phyloP scores from a whole-genome alignment of 2,329 filamentous ascomycete genomes.

The Microdochium paspali region DNA sequence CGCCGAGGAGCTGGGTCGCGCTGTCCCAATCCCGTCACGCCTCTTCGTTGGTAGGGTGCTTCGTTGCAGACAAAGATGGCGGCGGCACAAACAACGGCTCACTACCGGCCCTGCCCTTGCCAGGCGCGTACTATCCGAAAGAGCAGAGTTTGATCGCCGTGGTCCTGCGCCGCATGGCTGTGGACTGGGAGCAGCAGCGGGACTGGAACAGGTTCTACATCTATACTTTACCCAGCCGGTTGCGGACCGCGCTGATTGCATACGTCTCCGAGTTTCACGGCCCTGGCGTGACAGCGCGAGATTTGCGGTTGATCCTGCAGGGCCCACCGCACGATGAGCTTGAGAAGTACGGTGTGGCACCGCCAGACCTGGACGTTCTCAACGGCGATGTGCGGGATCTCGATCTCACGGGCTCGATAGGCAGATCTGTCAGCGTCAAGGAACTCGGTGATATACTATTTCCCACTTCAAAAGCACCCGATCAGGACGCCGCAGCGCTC shows the following conservation, averaged over 20 bases:
- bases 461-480: conserved; percentile 14
- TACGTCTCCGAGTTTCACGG: conserved; percentile 34
- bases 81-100: conserved; percentile 8
- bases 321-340: conserved; percentile 18
- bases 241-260: conserved; percentile 41
- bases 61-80: conserved; percentile 1
- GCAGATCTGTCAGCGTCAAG: conserved; percentile 39
- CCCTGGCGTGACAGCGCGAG: conserved; percentile 38
- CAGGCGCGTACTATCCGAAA: conserved; percentile 32
- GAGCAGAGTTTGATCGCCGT: conserved; percentile 41
- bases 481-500: conserved; percentile 20
- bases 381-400: conserved; percentile 41
- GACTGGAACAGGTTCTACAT: conserved; percentile 49
- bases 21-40: conserved; percentile 21
- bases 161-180: conserved; percentile 37
- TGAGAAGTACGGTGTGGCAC: conserved; percentile 16
- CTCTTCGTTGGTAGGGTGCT: conserved; percentile 7
- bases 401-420: conserved; percentile 43
- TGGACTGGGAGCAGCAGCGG: conserved; percentile 45
- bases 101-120: conserved; percentile 22
- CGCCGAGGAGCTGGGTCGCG: conserved; percentile 47
- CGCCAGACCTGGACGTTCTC: conserved; percentile 14
- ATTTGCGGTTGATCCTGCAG: conserved; percentile 30
- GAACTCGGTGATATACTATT: conserved; percentile 43
- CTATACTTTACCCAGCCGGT: conserved; percentile 41